Evolutionary conservation across 306 rosid genomes (phyloP).

Genomic region (Crataegus laevigata): DNA sequence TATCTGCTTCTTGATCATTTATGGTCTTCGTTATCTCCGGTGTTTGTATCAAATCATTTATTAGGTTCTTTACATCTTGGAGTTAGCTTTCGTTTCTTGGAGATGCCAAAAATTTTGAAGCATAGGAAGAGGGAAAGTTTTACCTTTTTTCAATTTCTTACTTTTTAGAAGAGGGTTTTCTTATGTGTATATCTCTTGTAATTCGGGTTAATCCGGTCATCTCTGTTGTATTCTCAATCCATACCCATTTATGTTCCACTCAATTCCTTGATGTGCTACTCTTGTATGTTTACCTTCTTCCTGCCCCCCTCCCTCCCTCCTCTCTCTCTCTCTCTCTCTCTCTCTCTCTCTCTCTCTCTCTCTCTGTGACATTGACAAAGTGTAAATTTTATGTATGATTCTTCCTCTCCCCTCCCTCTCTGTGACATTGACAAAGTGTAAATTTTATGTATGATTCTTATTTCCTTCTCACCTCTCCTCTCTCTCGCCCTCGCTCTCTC

Average conservation of each 20-base stretch:
- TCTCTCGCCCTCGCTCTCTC: not conserved
- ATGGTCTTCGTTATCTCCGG: slow-evolving; percentile 23
- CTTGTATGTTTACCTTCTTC: not conserved
- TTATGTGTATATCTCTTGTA: slow-evolving; percentile 34
- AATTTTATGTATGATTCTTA: too few species aligned
- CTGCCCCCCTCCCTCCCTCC: not conserved
- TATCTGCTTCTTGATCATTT: slow-evolving; percentile 25
- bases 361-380: too few species aligned
- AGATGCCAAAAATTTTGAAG: slow-evolving; percentile 28
- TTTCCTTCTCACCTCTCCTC: too few species aligned
- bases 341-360: not conserved
- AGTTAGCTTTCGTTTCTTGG: slow-evolving; percentile 32
- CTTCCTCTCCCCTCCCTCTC: too few species aligned
- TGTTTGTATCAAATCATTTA: slow-evolving; percentile 33
- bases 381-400: too few species aligned
- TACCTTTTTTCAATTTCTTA: not conserved
- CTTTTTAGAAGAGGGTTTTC: slow-evolving; percentile 26
- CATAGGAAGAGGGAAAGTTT: slow-evolving; percentile 26
- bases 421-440: too few species aligned
- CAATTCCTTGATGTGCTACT: slow-evolving; percentile 20
- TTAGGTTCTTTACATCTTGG: slow-evolving; percentile 34
- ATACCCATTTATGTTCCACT: slow-evolving; percentile 16
- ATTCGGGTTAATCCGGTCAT: slow-evolving; percentile 36
- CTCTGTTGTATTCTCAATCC: slow-evolving; percentile 48
- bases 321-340: not conserved